Conservation (phyloP, 495 filamentous ascomycete species). For the Lasiosphaeriaceae sp. region DNA sequence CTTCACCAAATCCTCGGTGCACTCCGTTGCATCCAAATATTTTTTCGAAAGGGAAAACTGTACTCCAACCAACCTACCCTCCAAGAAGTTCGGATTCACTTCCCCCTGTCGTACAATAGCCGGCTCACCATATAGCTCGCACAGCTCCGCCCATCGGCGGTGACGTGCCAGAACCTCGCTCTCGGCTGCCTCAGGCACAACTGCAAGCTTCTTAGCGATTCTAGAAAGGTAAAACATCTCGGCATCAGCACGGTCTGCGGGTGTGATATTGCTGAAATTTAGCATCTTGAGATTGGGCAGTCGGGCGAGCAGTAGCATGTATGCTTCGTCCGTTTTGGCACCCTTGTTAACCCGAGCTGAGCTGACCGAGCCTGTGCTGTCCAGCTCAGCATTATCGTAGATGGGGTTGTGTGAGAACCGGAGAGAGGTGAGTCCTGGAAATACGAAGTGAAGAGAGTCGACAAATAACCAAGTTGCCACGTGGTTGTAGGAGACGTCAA, state of each 20-base stretch:
- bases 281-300: conserved; percentile 61
- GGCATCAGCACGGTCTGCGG: conserved; percentile 72
- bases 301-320: conserved; percentile 84
- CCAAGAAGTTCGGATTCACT: conserved; percentile 64
- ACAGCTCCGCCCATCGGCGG: conserved; percentile 67
- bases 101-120: conserved; percentile 46
- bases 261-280: conserved; percentile 73
- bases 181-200: conserved; percentile 52
- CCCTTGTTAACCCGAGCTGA: conserved; percentile 26
- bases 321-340: conserved; percentile 54
- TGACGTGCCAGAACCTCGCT: conserved; percentile 54
- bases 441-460: conserved; percentile 57
- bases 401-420: conserved; percentile 83
- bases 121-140: conserved; percentile 66
- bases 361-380: conserved; percentile 13
- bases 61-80: conserved; percentile 65
- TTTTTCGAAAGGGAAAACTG: conserved; percentile 44
- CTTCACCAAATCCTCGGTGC: neutral
- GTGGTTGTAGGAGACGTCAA: conserved; percentile 79
- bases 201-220: conserved; percentile 70
- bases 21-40: conserved; percentile 1
- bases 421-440: conserved; percentile 68
- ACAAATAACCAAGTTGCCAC: conserved; percentile 69
- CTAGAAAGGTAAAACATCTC: conserved; percentile 88
- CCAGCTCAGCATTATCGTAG: conserved; percentile 54